Conservation (phyloP, 139 green algal genomes). For the Volvox africanus region DNA sequence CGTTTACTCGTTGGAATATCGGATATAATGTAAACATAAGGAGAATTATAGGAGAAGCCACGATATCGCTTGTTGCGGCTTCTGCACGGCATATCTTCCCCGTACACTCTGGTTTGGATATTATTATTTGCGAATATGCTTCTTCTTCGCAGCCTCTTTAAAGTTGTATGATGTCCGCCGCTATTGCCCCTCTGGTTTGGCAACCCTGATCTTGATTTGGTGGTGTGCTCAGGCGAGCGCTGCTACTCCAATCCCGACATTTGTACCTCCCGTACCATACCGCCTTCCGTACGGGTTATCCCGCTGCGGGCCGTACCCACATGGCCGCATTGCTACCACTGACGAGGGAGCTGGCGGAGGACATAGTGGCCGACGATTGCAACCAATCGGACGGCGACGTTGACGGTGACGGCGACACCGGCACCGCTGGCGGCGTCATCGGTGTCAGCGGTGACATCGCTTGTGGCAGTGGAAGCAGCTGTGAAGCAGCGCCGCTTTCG, state of each 20-base stretch:
- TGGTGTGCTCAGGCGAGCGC: not conserved
- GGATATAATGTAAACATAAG: too few species aligned
- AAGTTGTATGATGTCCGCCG: too few species aligned
- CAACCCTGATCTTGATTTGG: too few species aligned
- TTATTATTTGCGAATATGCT: too few species aligned
- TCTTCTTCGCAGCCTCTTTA: too few species aligned
- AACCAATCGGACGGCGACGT: not conserved
- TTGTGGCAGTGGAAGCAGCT: not conserved
- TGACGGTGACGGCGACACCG: not conserved
- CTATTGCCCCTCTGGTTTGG: too few species aligned
- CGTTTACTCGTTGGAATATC: too few species aligned
- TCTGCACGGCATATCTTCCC: too few species aligned
- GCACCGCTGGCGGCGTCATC: not conserved
- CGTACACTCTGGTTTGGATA: too few species aligned
- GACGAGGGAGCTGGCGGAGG: not conserved
- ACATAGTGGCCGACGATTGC: not conserved
- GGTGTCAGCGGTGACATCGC: not conserved
- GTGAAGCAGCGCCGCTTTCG: too few species aligned
- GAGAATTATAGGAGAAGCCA: too few species aligned
- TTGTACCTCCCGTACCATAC: constrained; percentile 17
- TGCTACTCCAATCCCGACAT: not conserved
- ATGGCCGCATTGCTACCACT: not conserved
- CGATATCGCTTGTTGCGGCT: too few species aligned
- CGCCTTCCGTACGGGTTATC: not conserved
- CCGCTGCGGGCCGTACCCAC: not conserved